Percentiles rank a stretch among this genome's conserved stretches.
phyloP scores from a whole-genome alignment of 225 moss, liverwort and hornwort species.

The Polytrichum commune region DNA sequence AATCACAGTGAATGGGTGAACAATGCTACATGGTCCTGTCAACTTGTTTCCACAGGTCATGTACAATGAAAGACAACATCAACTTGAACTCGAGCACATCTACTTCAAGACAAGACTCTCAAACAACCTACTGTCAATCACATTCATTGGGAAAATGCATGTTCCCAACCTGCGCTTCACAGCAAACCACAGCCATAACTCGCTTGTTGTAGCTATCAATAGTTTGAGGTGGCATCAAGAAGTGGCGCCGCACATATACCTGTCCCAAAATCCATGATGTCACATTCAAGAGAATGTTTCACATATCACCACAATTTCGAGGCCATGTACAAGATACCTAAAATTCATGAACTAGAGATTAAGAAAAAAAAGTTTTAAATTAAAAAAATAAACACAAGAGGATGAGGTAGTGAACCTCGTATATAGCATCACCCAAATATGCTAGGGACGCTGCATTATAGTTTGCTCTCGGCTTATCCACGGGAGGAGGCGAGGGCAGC shows the following conservation, averaged over 20 bases:
- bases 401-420: conserved; percentile 57
- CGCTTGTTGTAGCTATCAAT: conserved; percentile 78
- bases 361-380: too few relatives aligned
- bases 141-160: neutral
- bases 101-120: neutral
- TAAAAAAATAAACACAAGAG: neutral
- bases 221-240: conserved; percentile 89
- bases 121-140: neutral
- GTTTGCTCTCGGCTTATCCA: conserved; percentile 78
- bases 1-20: conserved; percentile 7
- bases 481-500: conserved; percentile 75
- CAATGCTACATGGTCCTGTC: neutral
- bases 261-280: conserved; percentile 31
- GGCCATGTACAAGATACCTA: too few relatives aligned
- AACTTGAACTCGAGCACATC: neutral
- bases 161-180: conserved; percentile 86
- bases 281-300: conserved; percentile 5
- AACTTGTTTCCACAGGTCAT: too few relatives aligned
- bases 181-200: conserved; percentile 90
- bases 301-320: too few relatives aligned
- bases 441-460: conserved; percentile 97
- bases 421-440: conserved; percentile 90
- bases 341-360: neutral
- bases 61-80: too few relatives aligned
- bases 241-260: conserved; percentile 90